Conservation (phyloP, 495 filamentous ascomycete genomes). For the Penicillium mononematosum region DNA sequence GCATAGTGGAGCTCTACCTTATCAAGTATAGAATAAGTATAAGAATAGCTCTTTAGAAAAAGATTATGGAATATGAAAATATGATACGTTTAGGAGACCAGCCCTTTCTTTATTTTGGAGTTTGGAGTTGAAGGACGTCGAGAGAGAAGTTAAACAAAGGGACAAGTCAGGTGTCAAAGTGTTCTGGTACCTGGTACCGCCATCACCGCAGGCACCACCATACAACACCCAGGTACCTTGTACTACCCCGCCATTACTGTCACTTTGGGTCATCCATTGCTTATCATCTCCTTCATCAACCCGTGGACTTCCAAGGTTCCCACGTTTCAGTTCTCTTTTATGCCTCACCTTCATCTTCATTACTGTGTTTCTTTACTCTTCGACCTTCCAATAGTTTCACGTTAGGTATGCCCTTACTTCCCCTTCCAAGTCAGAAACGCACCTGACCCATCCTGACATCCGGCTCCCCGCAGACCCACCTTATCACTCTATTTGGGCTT, state of each 20-base stretch:
- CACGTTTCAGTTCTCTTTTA: constrained; percentile 3
- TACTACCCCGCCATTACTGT: constrained; percentile 15
- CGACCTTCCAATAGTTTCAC: background rate
- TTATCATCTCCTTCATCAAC: constrained; percentile 6
- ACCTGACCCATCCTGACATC: constrained; percentile 8
- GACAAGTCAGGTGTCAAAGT: background rate
- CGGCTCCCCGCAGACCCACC: constrained; percentile 15
- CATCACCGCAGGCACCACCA: background rate
- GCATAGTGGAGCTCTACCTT: background rate
- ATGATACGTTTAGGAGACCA: background rate
- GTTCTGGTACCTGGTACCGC: background rate
- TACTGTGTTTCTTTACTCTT: background rate
- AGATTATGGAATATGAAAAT: background rate
- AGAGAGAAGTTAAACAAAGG: background rate
- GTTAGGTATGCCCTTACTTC: background rate
- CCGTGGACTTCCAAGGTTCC: background rate
- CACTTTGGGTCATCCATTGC: constrained; percentile 11
- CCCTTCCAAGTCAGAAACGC: constrained; percentile 1
- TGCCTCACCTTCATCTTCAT: background rate
- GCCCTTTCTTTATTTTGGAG: background rate
- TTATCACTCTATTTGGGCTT: constrained; percentile 16
- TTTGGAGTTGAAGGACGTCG: background rate
- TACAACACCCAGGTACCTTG: constrained; percentile 1
- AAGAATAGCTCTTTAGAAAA: background rate
- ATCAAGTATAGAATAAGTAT: background rate